These are phyloP conservation scores for Colletotrichum sp. DNA, from an alignment of 2,329 filamentous ascomycete species.

Conservation along the genomic window DNA sequence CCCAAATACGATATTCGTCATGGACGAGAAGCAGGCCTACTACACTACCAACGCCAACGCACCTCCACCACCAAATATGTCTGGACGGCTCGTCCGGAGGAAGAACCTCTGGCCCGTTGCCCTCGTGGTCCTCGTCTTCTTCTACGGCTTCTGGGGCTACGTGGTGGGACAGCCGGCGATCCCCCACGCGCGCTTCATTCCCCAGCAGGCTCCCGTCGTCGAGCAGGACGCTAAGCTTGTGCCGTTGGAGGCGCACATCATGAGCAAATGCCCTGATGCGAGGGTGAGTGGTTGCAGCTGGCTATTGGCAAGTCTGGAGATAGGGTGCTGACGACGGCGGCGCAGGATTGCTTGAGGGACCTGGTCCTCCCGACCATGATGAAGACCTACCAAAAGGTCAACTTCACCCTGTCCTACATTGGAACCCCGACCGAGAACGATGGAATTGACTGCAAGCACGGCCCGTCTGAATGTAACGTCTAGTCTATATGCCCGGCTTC, in stretches of 20 bases:
- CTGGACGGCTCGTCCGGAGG: not conserved
- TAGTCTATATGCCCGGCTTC: not conserved
- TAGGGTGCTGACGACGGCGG: not conserved
- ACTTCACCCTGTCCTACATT: slow-evolving; percentile 91
- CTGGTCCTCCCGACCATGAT: slow-evolving; percentile 89
- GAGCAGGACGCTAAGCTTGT: slow-evolving; percentile 50
- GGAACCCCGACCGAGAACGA: slow-evolving; percentile 80
- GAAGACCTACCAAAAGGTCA: slow-evolving; percentile 79
- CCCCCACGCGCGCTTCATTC: not conserved
- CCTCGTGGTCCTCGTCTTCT: not conserved
- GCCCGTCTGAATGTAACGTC: slow-evolving; percentile 74
- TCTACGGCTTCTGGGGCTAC: slow-evolving; percentile 13
- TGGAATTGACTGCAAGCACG: slow-evolving; percentile 88
- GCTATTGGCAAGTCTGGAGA: not conserved
- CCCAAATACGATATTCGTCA: not conserved
- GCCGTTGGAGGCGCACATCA: slow-evolving; percentile 91
- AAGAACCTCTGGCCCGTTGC: not conserved
- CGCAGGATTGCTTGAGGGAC: slow-evolving; percentile 75
- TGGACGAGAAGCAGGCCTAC: slow-evolving; percentile 22
- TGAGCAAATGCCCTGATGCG: slow-evolving; percentile 96
- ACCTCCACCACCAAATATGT: not conserved
- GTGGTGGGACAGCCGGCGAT: not conserved
- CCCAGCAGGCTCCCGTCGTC: not conserved
- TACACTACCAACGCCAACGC: not conserved
- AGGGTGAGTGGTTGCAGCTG: slow-evolving; percentile 44